A percentile compares a stretch with the other conserved stretches of the same genome.
Evolutionary conservation across 1,284 basidiomycete genomes (phyloP).

Genomic region (Neotropicomus parvogracilis): DNA sequence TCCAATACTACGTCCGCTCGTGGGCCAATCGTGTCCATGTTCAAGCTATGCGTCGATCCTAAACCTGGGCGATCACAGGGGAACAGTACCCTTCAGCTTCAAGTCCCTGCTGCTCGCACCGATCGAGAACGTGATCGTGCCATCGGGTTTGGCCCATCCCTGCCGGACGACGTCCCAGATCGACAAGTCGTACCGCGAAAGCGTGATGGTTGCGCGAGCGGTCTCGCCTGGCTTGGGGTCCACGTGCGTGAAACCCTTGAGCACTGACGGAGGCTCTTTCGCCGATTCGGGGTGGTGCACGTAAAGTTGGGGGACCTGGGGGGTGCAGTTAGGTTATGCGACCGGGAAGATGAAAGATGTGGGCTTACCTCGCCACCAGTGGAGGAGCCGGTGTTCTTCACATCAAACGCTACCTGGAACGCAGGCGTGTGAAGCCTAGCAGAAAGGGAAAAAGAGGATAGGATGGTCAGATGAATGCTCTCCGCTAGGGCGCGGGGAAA

Average conservation of each 20-base stretch:
- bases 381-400: constrained; percentile 54
- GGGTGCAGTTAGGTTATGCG: background rate
- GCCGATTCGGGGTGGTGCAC: constrained; percentile 54
- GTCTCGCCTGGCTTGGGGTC: constrained; percentile 47
- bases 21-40: no score
- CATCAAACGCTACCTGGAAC: constrained; percentile 53
- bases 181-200: constrained; percentile 63
- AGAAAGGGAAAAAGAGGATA: background rate
- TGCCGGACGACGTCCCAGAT: constrained; percentile 55
- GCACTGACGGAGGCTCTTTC: constrained; percentile 55
- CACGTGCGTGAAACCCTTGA: constrained; percentile 66
- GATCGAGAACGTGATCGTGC: constrained; percentile 43
- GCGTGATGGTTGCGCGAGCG: constrained; percentile 46
- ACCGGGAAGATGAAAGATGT: background rate
- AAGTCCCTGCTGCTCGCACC: constrained; percentile 54
- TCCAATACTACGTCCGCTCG: no score
- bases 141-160: constrained; percentile 45
- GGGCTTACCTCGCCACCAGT: constrained; percentile 50
- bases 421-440: constrained; percentile 61
- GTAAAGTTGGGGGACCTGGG: constrained; percentile 64
- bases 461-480: background rate
- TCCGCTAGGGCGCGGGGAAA: constrained; percentile 5
- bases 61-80: constrained; percentile 18
- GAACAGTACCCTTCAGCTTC: constrained; percentile 39
- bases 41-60: no score